Conservation (phyloP, 768 basidiomycete genomes). For the Antrodiella citrinella region DNA sequence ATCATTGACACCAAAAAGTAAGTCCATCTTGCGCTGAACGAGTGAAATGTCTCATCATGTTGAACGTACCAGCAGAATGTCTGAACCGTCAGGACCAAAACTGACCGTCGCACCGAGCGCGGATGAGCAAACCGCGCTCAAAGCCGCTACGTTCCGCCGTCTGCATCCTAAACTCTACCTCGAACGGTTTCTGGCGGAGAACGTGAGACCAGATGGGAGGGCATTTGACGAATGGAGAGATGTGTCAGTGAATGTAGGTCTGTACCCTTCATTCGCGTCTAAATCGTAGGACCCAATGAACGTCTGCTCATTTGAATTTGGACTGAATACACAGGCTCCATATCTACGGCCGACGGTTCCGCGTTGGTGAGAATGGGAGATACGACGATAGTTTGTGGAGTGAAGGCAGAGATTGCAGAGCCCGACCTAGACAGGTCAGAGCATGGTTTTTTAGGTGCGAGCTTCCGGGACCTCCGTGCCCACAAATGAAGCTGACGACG, state of each 20-base stretch:
- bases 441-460: slow-evolving; percentile 77
- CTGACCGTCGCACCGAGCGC: background rate
- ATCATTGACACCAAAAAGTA: no score
- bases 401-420: slow-evolving; percentile 92
- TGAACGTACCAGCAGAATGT: background rate
- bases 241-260: slow-evolving; percentile 73
- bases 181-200: slow-evolving; percentile 73
- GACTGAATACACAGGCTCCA: slow-evolving; percentile 54
- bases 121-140: slow-evolving; percentile 16
- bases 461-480: background rate
- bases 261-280: slow-evolving; percentile 20
- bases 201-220: slow-evolving; percentile 79
- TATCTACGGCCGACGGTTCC: slow-evolving; percentile 91
- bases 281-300: slow-evolving; percentile 1
- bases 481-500: background rate
- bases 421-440: slow-evolving; percentile 72
- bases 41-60: background rate
- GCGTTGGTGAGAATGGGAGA: slow-evolving; percentile 85
- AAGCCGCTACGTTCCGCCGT: slow-evolving; percentile 61
- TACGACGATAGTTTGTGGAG: slow-evolving; percentile 93
- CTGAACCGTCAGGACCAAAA: slow-evolving; percentile 3
- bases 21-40: background rate
- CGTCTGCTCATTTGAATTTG: background rate
- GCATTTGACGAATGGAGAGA: slow-evolving; percentile 63
- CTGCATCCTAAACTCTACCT: slow-evolving; percentile 87